These are phyloP conservation scores for Helicocarpus griseus DNA, from an alignment of 2,329 filamentous ascomycete genomes.

Conservation along the genomic window DNA sequence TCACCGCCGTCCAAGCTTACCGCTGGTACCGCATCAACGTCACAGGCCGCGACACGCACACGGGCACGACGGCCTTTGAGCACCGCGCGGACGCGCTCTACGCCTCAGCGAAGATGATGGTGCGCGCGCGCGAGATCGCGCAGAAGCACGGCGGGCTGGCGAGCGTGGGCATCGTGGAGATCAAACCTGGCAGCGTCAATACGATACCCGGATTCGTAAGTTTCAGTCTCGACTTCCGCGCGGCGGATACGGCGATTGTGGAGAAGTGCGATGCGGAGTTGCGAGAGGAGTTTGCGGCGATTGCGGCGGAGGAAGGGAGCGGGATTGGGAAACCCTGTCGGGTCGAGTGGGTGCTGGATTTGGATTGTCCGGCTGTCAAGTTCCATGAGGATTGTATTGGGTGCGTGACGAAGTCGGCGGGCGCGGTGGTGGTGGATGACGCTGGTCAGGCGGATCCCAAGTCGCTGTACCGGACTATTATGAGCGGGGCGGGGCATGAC, in stretches of 20 bases:
- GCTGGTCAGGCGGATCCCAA: conserved; percentile 27
- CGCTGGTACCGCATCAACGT: conserved; percentile 63
- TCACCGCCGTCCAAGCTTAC: conserved; percentile 65
- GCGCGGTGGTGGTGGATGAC: conserved; percentile 49
- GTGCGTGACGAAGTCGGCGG: conserved; percentile 52
- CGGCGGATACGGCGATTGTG: conserved; percentile 47
- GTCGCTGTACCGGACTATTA: conserved; percentile 44
- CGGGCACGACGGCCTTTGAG: conserved; percentile 61
- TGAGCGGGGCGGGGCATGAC: conserved; percentile 56
- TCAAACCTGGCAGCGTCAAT: conserved; percentile 60
- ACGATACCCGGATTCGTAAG: conserved; percentile 60
- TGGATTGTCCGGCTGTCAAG: conserved; percentile 48
- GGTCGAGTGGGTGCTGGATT: conserved; percentile 53
- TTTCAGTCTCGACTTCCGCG: conserved; percentile 60
- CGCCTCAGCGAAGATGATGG: conserved; percentile 57
- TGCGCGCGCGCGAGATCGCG: conserved; percentile 55
- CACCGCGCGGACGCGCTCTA: conserved; percentile 60
- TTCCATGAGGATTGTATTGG: conserved; percentile 60
- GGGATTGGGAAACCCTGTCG: conserved; percentile 42
- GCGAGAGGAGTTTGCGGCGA: conserved; percentile 47
- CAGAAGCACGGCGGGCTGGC: conserved; percentile 52
- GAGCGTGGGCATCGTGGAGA: conserved; percentile 59
- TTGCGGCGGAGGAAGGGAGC: conserved; percentile 49
- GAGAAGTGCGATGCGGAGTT: conserved; percentile 49
- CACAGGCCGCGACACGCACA: conserved; percentile 59